A percentile compares a stretch with the other conserved stretches of the same genome.
Evolutionary conservation across 1,139 yeast species (phyloP).

Genomic region (Casaregolazyma suthepensis): DNA sequence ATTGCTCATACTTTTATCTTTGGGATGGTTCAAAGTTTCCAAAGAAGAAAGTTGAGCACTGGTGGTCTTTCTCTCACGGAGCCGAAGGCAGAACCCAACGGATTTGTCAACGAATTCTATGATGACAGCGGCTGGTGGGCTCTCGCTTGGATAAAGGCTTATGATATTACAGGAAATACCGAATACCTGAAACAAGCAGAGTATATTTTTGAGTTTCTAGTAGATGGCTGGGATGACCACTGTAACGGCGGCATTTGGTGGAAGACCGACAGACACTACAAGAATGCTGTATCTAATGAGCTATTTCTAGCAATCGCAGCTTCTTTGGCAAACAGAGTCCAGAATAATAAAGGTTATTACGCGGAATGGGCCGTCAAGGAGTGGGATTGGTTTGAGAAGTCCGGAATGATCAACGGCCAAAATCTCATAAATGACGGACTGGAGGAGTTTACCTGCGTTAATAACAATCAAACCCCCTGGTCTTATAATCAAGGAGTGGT

Average conservation of each 20-base stretch:
- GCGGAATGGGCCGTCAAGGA: conserved; percentile 15
- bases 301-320: conserved; percentile 15
- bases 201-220: conserved; percentile 14
- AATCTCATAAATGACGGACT: conserved; percentile 16
- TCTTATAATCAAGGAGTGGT: conserved; percentile 21
- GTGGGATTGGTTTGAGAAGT: conserved; percentile 15
- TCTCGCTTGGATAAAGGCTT: conserved; percentile 15
- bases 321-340: conserved; percentile 12
- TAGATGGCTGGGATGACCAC: conserved; percentile 13
- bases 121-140: conserved; percentile 22
- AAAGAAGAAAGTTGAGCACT: conserved; percentile 6
- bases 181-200: conserved; percentile 12
- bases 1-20: conserved; percentile 11
- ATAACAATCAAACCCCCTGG: conserved; percentile 16
- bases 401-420: conserved; percentile 13
- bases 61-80: not conserved
- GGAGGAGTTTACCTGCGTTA: conserved; percentile 10
- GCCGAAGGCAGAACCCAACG: conserved; percentile 7
- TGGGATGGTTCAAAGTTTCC: conserved; percentile 11
- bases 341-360: conserved; percentile 7
- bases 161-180: conserved; percentile 13
- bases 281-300: conserved; percentile 17
- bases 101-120: conserved; percentile 15
- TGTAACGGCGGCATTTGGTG: conserved; percentile 18
- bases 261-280: conserved; percentile 13